phyloP scores from a whole-genome alignment of 169 alveolate species.

The Cryptosporidium tyzzeri region DNA sequence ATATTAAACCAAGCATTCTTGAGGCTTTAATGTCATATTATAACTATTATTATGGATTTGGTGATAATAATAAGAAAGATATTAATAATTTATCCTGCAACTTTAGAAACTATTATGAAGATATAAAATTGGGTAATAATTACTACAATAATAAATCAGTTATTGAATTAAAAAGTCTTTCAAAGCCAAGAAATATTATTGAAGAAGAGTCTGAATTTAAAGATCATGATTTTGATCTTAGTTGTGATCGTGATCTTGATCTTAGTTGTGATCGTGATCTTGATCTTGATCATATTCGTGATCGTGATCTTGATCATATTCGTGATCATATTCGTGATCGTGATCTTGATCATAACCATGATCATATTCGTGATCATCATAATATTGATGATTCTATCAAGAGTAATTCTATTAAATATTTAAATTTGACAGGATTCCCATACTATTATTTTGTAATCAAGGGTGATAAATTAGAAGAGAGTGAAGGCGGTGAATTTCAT shows the following conservation, averaged over 20 bases:
- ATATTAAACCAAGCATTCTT: conserved; percentile 46
- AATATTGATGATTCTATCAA: background rate
- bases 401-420: background rate
- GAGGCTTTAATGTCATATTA: conserved; percentile 7
- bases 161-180: background rate
- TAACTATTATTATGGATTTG: background rate
- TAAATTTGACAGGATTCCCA: conserved; percentile 61
- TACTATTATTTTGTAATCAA: conserved; percentile 32
- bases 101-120: background rate
- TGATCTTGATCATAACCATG: too few relatives aligned
- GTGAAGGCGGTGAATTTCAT: background rate
- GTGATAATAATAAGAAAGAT: background rate
- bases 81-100: background rate
- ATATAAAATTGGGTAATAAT: too few relatives aligned
- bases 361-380: too few relatives aligned
- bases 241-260: too few relatives aligned
- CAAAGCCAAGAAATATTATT: background rate
- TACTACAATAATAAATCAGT: background rate
- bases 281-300: too few relatives aligned
- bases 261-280: too few relatives aligned
- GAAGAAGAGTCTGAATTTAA: background rate
- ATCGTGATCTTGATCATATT: too few relatives aligned
- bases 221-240: too few relatives aligned
- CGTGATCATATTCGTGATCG: too few relatives aligned
- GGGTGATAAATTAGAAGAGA: background rate